Conservation (phyloP, 2,329 filamentous ascomycete species). For the Colletotrichum godetiae region DNA sequence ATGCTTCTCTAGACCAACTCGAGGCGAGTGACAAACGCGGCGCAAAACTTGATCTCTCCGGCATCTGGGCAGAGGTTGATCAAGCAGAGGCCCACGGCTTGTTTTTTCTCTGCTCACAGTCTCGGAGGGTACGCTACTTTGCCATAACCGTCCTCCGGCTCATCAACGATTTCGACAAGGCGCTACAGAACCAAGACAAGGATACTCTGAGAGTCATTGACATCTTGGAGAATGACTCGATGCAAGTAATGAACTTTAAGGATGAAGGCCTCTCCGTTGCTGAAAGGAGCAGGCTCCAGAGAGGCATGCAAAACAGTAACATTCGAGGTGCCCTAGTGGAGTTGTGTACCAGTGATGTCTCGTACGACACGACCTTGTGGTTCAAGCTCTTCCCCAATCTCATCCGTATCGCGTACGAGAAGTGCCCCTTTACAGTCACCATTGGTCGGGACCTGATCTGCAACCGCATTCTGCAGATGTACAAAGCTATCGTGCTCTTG, state of each 20-base stretch:
- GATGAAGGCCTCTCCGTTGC: constrained; percentile 92
- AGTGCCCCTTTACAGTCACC: constrained; percentile 90
- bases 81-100: constrained; percentile 96
- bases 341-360: constrained; percentile 93
- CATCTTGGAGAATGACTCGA: constrained; percentile 90
- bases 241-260: constrained; percentile 90
- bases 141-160: constrained; percentile 92
- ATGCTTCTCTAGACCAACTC: constrained; percentile 72
- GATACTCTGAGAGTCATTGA: constrained; percentile 83
- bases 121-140: constrained; percentile 86
- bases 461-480: constrained; percentile 92
- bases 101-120: constrained; percentile 98
- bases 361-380: constrained; percentile 95
- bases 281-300: constrained; percentile 90
- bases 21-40: constrained; percentile 80
- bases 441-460: constrained; percentile 93
- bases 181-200: constrained; percentile 74
- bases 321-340: constrained; percentile 90
- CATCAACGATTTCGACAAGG: constrained; percentile 92
- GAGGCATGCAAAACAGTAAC: constrained; percentile 87
- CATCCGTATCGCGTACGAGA: constrained; percentile 88
- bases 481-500: constrained; percentile 82
- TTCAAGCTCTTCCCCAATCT: constrained; percentile 98
- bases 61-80: constrained; percentile 92
- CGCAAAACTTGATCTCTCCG: constrained; percentile 85